These are phyloP conservation scores for Penicillium roqueforti DNA, from an alignment of 495 filamentous ascomycete species.

Conservation along the genomic window DNA sequence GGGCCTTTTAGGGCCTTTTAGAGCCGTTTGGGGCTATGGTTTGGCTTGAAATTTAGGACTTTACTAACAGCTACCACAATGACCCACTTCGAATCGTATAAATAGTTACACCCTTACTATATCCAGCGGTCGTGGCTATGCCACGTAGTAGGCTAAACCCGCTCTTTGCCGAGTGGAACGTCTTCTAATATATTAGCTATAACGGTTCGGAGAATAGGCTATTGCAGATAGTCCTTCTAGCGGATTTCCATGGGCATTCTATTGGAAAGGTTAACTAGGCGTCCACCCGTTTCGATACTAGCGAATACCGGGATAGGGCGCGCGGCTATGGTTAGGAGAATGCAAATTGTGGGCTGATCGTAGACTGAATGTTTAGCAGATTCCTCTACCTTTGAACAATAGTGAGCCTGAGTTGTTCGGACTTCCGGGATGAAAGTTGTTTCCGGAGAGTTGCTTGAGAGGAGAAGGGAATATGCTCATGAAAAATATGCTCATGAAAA, in stretches of 20 bases:
- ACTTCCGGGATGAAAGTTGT: no score
- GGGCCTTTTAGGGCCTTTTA: no score
- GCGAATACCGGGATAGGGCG: slow-evolving; percentile 13
- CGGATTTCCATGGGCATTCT: background rate
- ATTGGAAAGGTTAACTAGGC: slow-evolving; percentile 11
- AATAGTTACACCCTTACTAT: slow-evolving; percentile 8
- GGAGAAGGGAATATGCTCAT: no score
- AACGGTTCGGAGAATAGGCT: slow-evolving; percentile 20
- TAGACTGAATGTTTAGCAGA: no score
- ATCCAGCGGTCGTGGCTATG: slow-evolving; percentile 14
- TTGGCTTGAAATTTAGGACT: no score
- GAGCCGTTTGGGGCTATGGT: no score
- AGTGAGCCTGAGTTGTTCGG: no score
- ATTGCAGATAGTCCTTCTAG: slow-evolving; percentile 17
- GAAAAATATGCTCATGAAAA: no score
- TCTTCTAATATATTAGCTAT: slow-evolving; percentile 20
- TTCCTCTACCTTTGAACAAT: no score
- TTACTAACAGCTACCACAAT: no score
- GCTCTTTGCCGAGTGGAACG: slow-evolving; percentile 8
- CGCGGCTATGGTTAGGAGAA: slow-evolving; percentile 16
- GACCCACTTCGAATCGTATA: slow-evolving; percentile 16
- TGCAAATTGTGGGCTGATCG: no score
- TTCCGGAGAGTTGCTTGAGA: no score
- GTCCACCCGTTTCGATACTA: slow-evolving; percentile 15
- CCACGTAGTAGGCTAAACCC: slow-evolving; percentile 11